Conservation (phyloP, 768 basidiomycete species). For the Suillus spraguei region DNA sequence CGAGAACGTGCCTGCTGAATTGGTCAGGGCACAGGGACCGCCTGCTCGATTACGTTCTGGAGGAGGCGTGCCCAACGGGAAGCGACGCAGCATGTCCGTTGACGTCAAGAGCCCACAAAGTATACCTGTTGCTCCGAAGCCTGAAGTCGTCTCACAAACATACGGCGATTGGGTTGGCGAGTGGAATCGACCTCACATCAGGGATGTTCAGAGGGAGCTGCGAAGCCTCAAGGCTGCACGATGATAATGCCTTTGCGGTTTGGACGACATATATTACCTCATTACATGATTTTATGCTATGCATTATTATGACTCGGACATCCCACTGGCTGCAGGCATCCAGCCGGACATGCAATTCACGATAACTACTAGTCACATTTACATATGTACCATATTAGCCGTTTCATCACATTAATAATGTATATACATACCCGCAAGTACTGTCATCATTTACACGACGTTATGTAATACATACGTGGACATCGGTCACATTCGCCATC, state of each 20-base stretch:
- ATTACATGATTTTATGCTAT: too few species aligned
- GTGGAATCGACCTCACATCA: slow-evolving; percentile 24
- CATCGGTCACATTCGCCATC: background rate
- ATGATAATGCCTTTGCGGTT: background rate
- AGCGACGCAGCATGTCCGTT: slow-evolving; percentile 23
- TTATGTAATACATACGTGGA: background rate
- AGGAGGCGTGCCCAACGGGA: background rate
- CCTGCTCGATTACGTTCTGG: slow-evolving; percentile 7
- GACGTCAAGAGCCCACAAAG: slow-evolving; percentile 6
- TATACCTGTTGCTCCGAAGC: background rate
- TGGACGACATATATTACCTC: background rate
- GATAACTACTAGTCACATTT: slow-evolving; percentile 8
- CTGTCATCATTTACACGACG: slow-evolving; percentile 6
- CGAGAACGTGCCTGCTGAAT: slow-evolving; percentile 58
- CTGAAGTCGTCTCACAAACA: background rate
- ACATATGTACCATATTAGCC: slow-evolving; percentile 16
- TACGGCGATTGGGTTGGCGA: slow-evolving; percentile 39
- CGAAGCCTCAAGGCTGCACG: background rate
- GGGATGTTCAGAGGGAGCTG: slow-evolving; percentile 26
- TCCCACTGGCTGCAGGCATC: slow-evolving; percentile 18
- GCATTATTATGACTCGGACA: too few species aligned
- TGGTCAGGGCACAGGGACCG: slow-evolving; percentile 40
- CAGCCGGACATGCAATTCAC: slow-evolving; percentile 10
- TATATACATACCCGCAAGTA: slow-evolving; percentile 8
- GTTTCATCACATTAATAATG: slow-evolving; percentile 5